These are phyloP conservation scores for Candida xyloterini DNA, from an alignment of 805 yeast genomes.

Conservation along the genomic window DNA sequence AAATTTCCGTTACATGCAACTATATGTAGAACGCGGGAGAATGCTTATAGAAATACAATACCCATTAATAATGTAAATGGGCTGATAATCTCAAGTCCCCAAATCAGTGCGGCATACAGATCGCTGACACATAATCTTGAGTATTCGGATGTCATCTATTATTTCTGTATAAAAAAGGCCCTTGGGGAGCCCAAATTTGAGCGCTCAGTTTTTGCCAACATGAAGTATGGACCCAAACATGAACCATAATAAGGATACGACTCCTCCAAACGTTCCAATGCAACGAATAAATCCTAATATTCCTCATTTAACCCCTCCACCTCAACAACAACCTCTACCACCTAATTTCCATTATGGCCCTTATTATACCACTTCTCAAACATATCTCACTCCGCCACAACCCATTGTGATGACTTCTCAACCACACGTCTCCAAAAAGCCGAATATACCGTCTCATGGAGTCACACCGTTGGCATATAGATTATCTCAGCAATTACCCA, in stretches of 20 bases:
- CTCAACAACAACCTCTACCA: constrained; percentile 8
- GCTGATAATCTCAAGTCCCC: neutral
- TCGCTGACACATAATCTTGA: neutral
- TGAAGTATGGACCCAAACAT: neutral
- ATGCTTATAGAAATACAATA: too few species aligned
- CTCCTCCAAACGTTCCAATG: neutral
- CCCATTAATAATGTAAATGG: neutral
- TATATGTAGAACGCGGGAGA: neutral
- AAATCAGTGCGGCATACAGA: neutral
- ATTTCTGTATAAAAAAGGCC: neutral
- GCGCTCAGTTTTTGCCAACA: neutral
- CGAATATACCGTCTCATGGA: constrained; percentile 14
- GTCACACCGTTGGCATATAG: constrained; percentile 23
- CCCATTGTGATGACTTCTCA: neutral
- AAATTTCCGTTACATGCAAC: neutral
- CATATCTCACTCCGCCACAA: neutral
- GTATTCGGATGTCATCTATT: neutral
- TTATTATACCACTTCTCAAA: neutral
- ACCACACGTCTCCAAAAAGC: neutral
- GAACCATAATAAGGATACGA: neutral
- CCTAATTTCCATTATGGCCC: neutral
- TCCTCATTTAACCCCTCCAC: neutral
- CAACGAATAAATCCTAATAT: neutral
- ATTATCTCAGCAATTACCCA: constrained; percentile 26
- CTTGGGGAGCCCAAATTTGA: neutral